phyloP scores from a whole-genome alignment of 1,139 yeast species.

The Spathaspora jeffriesii region DNA sequence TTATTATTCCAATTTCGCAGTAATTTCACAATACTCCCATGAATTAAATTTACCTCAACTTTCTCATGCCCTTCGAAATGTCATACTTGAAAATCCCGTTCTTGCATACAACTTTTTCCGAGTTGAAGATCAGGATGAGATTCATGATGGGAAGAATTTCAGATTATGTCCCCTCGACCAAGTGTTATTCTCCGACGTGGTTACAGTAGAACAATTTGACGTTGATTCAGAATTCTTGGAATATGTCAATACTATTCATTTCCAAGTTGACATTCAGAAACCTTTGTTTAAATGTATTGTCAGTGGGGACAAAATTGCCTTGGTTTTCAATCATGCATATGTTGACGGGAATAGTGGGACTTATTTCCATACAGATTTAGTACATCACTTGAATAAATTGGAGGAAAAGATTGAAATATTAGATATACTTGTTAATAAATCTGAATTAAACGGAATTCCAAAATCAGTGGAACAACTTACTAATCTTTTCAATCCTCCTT shows the following conservation, averaged over 20 bases:
- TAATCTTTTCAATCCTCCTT: constrained; percentile 13
- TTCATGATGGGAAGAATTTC: constrained; percentile 16
- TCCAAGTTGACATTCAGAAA: constrained; percentile 16
- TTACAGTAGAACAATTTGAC: constrained; percentile 14
- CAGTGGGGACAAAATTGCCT: constrained; percentile 20
- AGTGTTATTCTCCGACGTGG: constrained; percentile 27
- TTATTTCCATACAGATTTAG: constrained; percentile 31
- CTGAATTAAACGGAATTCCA: constrained; percentile 8
- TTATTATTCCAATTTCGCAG: constrained; percentile 29
- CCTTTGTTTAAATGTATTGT: constrained; percentile 34
- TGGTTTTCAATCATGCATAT: constrained; percentile 31
- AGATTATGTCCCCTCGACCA: constrained; percentile 17
- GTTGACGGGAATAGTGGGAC: constrained; percentile 37
- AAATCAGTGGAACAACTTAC: constrained; percentile 6
- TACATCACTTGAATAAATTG: constrained; percentile 9
- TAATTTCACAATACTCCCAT: constrained; percentile 24
- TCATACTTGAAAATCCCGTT: constrained; percentile 22
- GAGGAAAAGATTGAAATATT: constrained; percentile 4
- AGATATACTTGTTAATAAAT: constrained; percentile 5
- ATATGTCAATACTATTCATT: constrained; percentile 16
- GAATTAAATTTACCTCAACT: constrained; percentile 17
- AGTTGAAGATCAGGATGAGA: constrained; percentile 12
- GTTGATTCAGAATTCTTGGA: constrained; percentile 18
- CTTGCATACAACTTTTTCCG: constrained; percentile 21
- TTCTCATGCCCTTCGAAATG: constrained; percentile 23